phyloP scores from a whole-genome alignment of 345 rosid genomes.

The Salix udensis region DNA sequence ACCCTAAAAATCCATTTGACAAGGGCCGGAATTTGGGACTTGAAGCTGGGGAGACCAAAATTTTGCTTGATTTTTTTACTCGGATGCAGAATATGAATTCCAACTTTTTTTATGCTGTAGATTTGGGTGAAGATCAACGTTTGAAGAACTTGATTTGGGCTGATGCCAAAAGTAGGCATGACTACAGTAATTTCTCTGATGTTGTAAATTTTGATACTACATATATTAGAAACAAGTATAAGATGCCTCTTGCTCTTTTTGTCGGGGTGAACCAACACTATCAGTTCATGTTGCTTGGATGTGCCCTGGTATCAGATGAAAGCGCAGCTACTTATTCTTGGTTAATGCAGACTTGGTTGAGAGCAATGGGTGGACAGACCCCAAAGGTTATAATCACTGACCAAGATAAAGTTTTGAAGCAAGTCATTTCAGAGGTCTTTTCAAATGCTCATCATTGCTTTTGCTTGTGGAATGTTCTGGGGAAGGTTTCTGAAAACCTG shows the following conservation, averaged over 20 bases:
- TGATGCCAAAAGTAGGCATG: constrained; percentile 64
- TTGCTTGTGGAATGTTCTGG: constrained; percentile 56
- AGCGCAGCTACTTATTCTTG: constrained; percentile 49
- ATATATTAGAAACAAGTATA: constrained; percentile 56
- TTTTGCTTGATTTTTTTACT: constrained; percentile 45
- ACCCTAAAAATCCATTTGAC: constrained; percentile 41
- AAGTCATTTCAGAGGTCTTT: constrained; percentile 42
- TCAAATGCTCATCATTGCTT: constrained; percentile 51
- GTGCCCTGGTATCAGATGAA: constrained; percentile 61
- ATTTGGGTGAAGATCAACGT: constrained; percentile 56
- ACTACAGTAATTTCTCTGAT: constrained; percentile 52
- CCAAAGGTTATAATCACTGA: constrained; percentile 60
- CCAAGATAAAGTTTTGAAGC: constrained; percentile 40
- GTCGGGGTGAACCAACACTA: constrained; percentile 68
- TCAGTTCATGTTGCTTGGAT: constrained; percentile 62
- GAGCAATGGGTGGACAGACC: constrained; percentile 59
- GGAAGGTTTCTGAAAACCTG: constrained; percentile 53
- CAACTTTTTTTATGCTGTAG: constrained; percentile 63
- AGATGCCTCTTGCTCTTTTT: constrained; percentile 58
- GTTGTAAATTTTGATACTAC: constrained; percentile 58
- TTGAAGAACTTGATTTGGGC: constrained; percentile 59
- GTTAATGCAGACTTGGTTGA: constrained; percentile 65
- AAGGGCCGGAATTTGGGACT: constrained; percentile 42
- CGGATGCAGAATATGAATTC: constrained; percentile 50
- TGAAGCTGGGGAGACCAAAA: constrained; percentile 50